These are phyloP conservation scores for Kokia cookei DNA, from an alignment of 441 rosid genomes.

Conservation along the genomic window DNA sequence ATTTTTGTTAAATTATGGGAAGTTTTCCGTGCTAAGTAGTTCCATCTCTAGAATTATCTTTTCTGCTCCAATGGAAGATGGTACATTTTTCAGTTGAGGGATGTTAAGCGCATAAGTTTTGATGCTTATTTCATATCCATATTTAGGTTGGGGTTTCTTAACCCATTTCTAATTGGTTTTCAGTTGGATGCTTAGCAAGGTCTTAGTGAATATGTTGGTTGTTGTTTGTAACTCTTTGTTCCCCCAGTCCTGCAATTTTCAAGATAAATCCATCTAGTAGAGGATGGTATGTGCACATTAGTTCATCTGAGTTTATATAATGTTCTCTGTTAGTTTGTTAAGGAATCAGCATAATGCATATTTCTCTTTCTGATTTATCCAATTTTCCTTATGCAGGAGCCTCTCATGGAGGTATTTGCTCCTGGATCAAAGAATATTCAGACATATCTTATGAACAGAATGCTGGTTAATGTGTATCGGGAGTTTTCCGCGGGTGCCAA, in stretches of 20 bases:
- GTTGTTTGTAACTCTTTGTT: background rate
- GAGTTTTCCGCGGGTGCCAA: conserved; percentile 67
- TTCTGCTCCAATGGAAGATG: background rate
- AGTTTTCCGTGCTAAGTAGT: background rate
- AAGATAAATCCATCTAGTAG: background rate
- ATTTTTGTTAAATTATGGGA: background rate
- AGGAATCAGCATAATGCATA: background rate
- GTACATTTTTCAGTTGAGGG: background rate
- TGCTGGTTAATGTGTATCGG: conserved; percentile 79
- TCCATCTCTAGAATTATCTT: background rate
- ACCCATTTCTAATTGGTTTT: background rate
- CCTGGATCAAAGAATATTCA: conserved; percentile 85
- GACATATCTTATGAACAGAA: conserved; percentile 64
- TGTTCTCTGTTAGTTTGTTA: background rate
- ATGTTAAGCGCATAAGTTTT: conserved; percentile 1
- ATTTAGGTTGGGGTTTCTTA: background rate
- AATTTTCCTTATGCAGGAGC: conserved; percentile 58
- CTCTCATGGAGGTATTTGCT: conserved; percentile 90
- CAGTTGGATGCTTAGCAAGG: background rate
- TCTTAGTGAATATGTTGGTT: background rate
- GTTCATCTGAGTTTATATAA: background rate
- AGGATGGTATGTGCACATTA: background rate
- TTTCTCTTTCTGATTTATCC: conserved; percentile 2
- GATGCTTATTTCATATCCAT: background rate
- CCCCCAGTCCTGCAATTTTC: background rate